Evolutionary conservation across 495 filamentous ascomycete genomes (phyloP).

Genomic region (Alectoria sarmentosa): DNA sequence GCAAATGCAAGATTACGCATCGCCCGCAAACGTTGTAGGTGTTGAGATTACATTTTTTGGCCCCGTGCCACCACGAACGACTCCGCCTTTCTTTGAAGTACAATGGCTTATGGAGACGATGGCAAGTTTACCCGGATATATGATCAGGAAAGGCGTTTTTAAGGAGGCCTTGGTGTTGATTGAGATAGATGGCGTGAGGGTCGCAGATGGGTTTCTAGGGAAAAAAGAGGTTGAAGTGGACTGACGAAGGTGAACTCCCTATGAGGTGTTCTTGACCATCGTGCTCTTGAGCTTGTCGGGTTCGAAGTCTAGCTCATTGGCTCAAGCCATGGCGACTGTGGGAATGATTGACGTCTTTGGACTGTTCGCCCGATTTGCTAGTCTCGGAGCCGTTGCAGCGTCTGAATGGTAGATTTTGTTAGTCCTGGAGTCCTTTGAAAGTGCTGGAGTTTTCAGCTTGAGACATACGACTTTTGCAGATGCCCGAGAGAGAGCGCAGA

Average conservation of each 20-base stretch:
- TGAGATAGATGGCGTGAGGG: neutral
- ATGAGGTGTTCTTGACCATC: too few species aligned
- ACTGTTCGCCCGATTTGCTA: neutral
- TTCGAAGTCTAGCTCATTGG: neutral
- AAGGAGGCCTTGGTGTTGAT: neutral
- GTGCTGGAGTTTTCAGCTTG: neutral
- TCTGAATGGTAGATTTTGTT: neutral
- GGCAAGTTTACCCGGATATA: neutral
- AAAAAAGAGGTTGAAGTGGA: neutral
- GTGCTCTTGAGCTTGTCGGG: neutral
- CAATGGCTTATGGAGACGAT: neutral
- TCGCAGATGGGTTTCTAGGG: neutral
- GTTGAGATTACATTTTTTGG: neutral
- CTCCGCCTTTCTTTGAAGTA: neutral
- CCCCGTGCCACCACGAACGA: neutral
- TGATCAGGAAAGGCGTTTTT: neutral
- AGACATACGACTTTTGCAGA: neutral
- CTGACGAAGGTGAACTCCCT: neutral
- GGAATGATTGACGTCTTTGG: neutral
- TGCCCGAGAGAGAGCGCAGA: neutral
- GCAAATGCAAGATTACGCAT: neutral
- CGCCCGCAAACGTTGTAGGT: neutral
- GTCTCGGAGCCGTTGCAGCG: neutral
- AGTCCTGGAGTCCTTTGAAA: too few species aligned
- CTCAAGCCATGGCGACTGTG: neutral